These are phyloP conservation scores for Tilletia indica DNA, from an alignment of 1,284 basidiomycete genomes.

Conservation along the genomic window DNA sequence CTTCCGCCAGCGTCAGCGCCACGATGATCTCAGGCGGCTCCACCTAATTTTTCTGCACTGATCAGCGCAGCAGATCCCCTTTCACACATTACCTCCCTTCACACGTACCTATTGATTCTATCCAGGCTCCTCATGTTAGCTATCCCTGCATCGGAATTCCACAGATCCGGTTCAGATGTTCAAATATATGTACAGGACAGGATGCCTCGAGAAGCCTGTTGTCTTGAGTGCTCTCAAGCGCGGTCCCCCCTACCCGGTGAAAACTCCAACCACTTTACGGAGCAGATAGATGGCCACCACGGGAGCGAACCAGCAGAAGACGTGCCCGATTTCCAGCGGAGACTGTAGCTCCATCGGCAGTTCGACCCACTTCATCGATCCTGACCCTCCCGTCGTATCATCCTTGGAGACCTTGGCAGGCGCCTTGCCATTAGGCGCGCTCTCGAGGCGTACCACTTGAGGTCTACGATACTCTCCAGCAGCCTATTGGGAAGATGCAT, in stretches of 20 bases:
- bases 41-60: no score
- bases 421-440: slow-evolving; percentile 5
- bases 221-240: no score
- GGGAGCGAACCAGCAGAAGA: slow-evolving; percentile 31
- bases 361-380: slow-evolving; percentile 27
- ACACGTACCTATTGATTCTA: no score
- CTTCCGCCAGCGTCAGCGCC: no score
- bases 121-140: no score
- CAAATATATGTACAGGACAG: no score
- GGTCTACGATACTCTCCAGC: slow-evolving; percentile 8
- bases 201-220: no score
- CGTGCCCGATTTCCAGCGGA: slow-evolving; percentile 35
- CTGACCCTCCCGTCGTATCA: background rate
- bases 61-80: no score
- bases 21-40: no score
- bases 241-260: background rate
- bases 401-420: slow-evolving; percentile 9
- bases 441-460: background rate
- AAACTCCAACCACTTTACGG: background rate
- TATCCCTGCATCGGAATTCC: no score
- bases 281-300: slow-evolving; percentile 15
- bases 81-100: no score
- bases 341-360: slow-evolving; percentile 34
- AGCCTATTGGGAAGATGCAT: background rate
- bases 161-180: no score